Evolutionary conservation across 2,329 filamentous ascomycete species (phyloP), one percentile per base, ranked within the genome.

Genomic region (Tolypocladium capitatum): DNA sequence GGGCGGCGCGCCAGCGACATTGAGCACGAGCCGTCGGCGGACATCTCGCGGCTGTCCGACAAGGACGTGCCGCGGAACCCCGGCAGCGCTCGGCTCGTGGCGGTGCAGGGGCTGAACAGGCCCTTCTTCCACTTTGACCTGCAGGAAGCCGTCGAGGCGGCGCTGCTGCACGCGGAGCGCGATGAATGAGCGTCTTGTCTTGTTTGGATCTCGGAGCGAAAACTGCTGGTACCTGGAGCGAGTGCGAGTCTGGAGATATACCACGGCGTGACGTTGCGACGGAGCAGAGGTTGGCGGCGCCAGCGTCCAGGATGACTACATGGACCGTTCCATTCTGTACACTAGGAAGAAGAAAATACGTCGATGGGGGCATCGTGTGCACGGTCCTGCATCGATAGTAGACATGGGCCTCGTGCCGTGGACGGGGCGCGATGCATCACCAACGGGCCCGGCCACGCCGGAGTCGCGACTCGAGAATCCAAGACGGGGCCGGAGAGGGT

Each of bases 101-200:
- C 69, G 0, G 57, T 73, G 1, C 66, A 69, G 47, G 71, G 69
- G 2, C 61, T 73, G 47, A 73, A 76, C 59, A 59, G 71, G 53
- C 73, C 73, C 6, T 73, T 68, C 58, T 76, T 76, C 60, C 73
- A 76, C 49, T 65, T 74, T 28, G 73, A 76, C 53, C 54, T 76
- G 34, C 66, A 71, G 27, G 70, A 71, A 49, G 71, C 71, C 4
- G 63, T 74, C 7, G 70, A 73, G 56, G 68, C 68, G 28, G 66
- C 68, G 3, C 59, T 71, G 34, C 49, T 59, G 4, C 66, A 68
- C 35, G 62, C 66, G 0, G 58, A 63, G 51, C 47, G 49, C 33
- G 46, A 51, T 43, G 52, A 36, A 50, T 53, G 31, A 46, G 34
- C 28, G 21, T 28, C 18, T 40, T 18, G 24, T n/a, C 11, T 41